Percentiles rank a stretch among this genome's conserved stretches.
Evolutionary conservation across 352 stramenopile genomes (phyloP).

Genomic region (Phytophthora nicotianae): DNA sequence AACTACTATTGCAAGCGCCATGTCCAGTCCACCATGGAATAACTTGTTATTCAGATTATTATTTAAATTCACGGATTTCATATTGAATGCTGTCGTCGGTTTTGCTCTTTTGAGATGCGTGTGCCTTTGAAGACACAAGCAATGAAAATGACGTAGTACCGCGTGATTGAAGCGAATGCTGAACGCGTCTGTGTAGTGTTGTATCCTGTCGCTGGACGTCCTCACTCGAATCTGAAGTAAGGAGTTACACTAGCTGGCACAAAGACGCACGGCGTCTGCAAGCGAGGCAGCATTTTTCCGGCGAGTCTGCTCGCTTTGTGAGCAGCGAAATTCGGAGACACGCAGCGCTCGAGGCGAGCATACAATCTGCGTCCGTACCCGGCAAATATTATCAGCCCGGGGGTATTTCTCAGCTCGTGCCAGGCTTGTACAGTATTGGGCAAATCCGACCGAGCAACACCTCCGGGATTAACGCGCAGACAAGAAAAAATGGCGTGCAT

Average conservation of each 20-base stretch:
- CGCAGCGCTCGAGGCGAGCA: constrained; percentile 13
- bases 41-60: constrained; percentile 6
- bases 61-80: constrained; percentile 35
- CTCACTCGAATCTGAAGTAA: constrained; percentile 16
- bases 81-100: neutral
- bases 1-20: constrained; percentile 64
- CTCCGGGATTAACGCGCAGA: constrained; percentile 22
- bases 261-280: constrained; percentile 14
- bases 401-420: constrained; percentile 3
- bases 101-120: too few species aligned
- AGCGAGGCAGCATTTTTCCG: constrained; percentile 20
- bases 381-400: constrained; percentile 3
- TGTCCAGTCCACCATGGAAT: constrained; percentile 17
- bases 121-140: too few species aligned
- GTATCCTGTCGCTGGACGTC: neutral
- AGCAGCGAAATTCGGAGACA: constrained; percentile 18
- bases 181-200: neutral
- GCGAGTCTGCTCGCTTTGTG: constrained; percentile 1
- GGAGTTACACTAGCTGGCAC: constrained; percentile 8
- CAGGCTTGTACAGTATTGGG: constrained; percentile 8
- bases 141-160: too few species aligned
- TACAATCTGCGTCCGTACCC: constrained; percentile 10
- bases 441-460: constrained; percentile 8
- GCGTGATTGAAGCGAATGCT: neutral
- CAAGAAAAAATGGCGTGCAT: constrained; percentile 9